Evolutionary conservation across 225 moss, liverwort and hornwort genomes (phyloP), one percentile per base, ranked within the genome.

Genomic region (Asterella californica): DNA sequence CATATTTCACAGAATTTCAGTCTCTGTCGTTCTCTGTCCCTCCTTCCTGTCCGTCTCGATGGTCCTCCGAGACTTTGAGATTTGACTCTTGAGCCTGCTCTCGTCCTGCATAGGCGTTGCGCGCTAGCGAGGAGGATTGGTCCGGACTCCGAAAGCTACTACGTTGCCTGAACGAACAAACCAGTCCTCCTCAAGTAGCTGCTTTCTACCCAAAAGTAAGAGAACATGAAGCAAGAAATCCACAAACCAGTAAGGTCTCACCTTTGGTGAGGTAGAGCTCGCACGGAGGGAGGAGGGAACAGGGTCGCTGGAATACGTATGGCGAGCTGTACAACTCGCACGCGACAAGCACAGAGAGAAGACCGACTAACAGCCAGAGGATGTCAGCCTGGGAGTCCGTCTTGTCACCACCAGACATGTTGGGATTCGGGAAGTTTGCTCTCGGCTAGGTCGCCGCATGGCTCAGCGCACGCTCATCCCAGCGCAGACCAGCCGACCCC

Each of bases 281-380:
- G 64, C 64, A 64, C n/a, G 7, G 11, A 27, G 64, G 3, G 27
- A 32, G 8, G 29, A 29, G 0, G 29, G 27, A n/a, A n/a, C n/a
- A n/a, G n/a, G n/a, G n/a, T n/a, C n/a, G n/a, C n/a, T n/a, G n/a
- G n/a, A n/a, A n/a, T 10, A 4, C n/a, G n/a, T 10, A 33, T 33
- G 32, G 65, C 65, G 32, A 32, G 10, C 65, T 65, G 65, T 32
- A 65, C 65, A 30, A 65, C 65, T 67, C 67, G 67, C 67, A 67
- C 33, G 67, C n/a, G n/a, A n/a, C n/a, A n/a, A n/a, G n/a, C n/a
- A n/a, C n/a, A n/a, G 67, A 29, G 33, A 34, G 17, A 67, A 67
- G 67, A 15, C 33, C 34, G 34, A 67, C 33, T 32, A 18, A 15
- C n/a, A 36, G 15, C 34, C 67, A 67, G 34, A 33, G 36, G 18